Base-by-base conservation (phyloP, 2,329 filamentous ascomycete genomes). In the Fusarium keratoplasticum region DNA sequence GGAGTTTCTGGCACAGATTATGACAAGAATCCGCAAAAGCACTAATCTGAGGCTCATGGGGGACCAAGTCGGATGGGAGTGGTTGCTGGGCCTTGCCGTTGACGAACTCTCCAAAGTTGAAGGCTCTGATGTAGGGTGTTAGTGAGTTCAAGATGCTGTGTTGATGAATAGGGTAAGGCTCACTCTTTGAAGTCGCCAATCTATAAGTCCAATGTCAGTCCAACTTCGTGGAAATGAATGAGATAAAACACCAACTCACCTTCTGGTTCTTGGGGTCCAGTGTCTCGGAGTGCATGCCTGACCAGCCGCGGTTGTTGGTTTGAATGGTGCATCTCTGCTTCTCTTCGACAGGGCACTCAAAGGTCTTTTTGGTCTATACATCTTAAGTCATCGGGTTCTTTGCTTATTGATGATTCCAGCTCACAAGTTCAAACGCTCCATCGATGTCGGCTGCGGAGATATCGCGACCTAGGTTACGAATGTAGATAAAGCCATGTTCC, bases 131-230 rank as follows among this genome's bases (percentile, higher is more conserved):
- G 57, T 47, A 29, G 16, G 9, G 42, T 47, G 58, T 63, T 63
- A 47, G 47, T 66, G 69, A 52, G 27, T 42, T 57, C 14, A 11
- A 20, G 40, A n/a, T 27, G 9, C 29, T 4, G 31, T 22, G 2
- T 29, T 6, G 6, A 44, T 38, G 50, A 13, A 36, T 35, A 33
- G 40, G 57, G 14, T 36, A 20, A 25, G 29, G 31, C 85, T 78
- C 83, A 95, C 94, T 98, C 94, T 87, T 98, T 98, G 77, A 94
- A 95, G 80, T 98, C 95, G 18, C 94, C 94, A 35, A 91, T 87
- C 92, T 95, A 73, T 7, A 25, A 25, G 14, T 3, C 14, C n/a
- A 25, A 5, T n/a, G 36, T 73, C n/a, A 73, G 54, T 13, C 18
- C 0, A 31, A 2, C 11, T 29, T 20, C 7, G 5, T 16, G 20